Conservation (phyloP, 768 basidiomycete genomes). For the Mycena crocata region DNA sequence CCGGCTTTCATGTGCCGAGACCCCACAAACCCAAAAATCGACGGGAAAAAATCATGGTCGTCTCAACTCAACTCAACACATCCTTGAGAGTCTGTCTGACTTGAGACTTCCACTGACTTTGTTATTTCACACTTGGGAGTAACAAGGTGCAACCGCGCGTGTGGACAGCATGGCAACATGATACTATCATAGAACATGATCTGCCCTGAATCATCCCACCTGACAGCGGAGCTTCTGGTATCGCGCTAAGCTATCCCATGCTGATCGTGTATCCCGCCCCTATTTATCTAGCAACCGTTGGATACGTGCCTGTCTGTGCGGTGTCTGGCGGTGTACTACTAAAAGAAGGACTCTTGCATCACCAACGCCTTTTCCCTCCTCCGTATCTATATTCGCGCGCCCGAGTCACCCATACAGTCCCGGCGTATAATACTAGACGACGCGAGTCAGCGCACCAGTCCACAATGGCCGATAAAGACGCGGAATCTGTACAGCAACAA, state of each 20-base stretch:
- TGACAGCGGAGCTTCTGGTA: background rate
- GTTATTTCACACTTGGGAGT: no score
- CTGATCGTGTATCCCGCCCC: background rate
- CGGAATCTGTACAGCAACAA: background rate
- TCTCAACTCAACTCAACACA: no score
- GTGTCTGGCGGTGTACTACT: no score
- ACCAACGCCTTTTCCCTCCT: background rate
- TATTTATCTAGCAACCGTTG: background rate
- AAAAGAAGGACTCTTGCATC: no score
- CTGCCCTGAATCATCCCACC: background rate
- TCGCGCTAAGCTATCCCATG: background rate
- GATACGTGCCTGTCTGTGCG: no score
- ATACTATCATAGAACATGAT: no score
- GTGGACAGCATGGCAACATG: background rate
- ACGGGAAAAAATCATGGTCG: no score
- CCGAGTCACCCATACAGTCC: background rate
- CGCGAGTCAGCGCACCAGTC: background rate
- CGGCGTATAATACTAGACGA: background rate
- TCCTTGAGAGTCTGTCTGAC: no score
- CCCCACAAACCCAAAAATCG: no score
- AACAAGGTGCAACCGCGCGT: background rate
- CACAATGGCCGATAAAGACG: constrained; percentile 11
- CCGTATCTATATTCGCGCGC: background rate
- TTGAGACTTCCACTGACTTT: no score
- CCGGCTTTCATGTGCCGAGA: no score